These are phyloP conservation scores for Fusarium musae DNA, from an alignment of 2,329 filamentous ascomycete species.

Conservation along the genomic window DNA sequence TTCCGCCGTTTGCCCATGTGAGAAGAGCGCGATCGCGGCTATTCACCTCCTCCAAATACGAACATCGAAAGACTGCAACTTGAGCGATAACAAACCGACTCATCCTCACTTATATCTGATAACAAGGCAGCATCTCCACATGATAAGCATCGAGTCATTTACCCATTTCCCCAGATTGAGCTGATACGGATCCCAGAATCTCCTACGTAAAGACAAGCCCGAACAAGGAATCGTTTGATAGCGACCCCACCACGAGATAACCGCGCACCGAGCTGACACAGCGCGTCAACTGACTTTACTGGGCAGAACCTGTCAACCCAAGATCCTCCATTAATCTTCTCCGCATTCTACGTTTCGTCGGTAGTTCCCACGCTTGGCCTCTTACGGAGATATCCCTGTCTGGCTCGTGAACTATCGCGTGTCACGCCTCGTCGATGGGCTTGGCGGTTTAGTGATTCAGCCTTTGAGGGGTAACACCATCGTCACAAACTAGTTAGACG, in stretches of 20 bases:
- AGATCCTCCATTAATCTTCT: not conserved
- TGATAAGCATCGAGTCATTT: conserved; percentile 27
- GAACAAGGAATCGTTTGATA: conserved; percentile 25
- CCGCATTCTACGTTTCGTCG: conserved; percentile 7
- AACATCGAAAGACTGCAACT: not conserved
- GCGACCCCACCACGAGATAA: conserved; percentile 33
- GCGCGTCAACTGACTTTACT: conserved; percentile 27
- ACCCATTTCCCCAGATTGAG: conserved; percentile 14
- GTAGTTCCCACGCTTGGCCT: not conserved
- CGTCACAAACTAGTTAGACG: not conserved
- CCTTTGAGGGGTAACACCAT: not conserved
- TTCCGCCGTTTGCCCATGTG: not conserved
- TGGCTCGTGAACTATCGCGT: not conserved
- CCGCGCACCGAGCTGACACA: conserved; percentile 31
- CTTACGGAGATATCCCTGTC: not conserved
- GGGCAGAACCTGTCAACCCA: not conserved
- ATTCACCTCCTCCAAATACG: not conserved
- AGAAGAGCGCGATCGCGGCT: conserved; percentile 16
- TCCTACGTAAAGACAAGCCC: conserved; percentile 22
- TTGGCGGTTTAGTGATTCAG: not conserved
- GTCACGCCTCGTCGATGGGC: not conserved
- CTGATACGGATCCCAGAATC: conserved; percentile 12
- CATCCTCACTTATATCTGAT: conserved; percentile 10
- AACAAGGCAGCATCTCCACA: not conserved
- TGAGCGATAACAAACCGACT: not conserved